Base-by-base conservation (phyloP, 2,329 filamentous ascomycete species). In the Sclerotinia trifoliorum region DNA sequence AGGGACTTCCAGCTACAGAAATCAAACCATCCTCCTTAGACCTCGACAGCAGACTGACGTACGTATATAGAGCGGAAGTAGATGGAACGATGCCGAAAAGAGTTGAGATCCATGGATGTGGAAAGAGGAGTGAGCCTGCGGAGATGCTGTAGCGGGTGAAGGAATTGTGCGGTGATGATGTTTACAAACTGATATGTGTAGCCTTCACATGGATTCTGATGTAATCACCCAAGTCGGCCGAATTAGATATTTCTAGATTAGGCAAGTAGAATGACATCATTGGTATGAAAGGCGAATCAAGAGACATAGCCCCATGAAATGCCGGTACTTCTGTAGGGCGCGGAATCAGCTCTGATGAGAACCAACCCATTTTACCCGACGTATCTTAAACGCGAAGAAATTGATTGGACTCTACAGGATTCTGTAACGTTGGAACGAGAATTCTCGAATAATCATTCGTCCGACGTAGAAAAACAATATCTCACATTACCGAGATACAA, bases 31-130 rank as follows among this genome's bases (percentile, higher is more conserved):
- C 15, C 8, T 26, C 21, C 6, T 26, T 19, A 35, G 21, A 39
- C 3, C 15, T 24, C 2, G 13, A n/a, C 6, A 51, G 26, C 5
- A 57, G 39, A 58, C 52, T 3, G 8, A 48, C 7, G 19, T 26
- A 61, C 51, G 55, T 29, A 44, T n/a, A 52, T 19, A 35, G 48
- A 51, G 55, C 29, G 26, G 65, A 66, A 62, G 46, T 29, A 15
- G 65, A 66, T 44, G 29, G 29, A 4, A 29, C 55, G 13, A 32
- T 44, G 19, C 15, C 46, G 26, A 54, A 17, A 26, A 24, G 32
- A 24, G 55, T 60, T 13, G 65, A 66, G 29, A n/a, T 32, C 13
- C 29, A 62, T 26, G 60, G 29, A 5, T 3, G 26, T 35, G 60
- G 1, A 51, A 35, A 46, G 29, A 29, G 29, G 32, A 51, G 8